These are phyloP conservation scores for Fusarium piperis DNA, from an alignment of 2,329 filamentous ascomycete genomes.

Conservation along the genomic window DNA sequence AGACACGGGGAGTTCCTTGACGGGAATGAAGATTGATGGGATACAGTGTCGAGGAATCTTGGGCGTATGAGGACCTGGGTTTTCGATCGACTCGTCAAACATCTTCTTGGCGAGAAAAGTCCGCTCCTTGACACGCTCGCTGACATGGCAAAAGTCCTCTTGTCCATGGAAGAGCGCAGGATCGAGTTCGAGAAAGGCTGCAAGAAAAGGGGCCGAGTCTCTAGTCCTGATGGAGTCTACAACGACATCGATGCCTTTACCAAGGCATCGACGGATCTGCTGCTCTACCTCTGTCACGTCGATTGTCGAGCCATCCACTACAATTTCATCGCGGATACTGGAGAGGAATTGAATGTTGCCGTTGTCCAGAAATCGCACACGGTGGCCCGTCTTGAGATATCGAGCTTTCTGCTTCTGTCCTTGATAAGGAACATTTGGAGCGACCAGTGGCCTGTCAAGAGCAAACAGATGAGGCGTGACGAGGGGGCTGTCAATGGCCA, in stretches of 20 bases:
- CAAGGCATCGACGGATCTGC: conserved; percentile 57
- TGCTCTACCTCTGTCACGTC: conserved; percentile 58
- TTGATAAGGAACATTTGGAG: conserved; percentile 36
- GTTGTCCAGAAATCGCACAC: conserved; percentile 58
- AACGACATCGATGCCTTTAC: conserved; percentile 57
- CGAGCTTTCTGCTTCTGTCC: conserved; percentile 43
- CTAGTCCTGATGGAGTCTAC: conserved; percentile 59
- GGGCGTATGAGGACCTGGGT: conserved; percentile 23
- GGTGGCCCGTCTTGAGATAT: conserved; percentile 62
- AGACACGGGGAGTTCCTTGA: conserved; percentile 59
- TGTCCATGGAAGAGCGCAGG: conserved; percentile 50
- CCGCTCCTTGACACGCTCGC: conserved; percentile 53
- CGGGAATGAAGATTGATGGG: conserved; percentile 60
- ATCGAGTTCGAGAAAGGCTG: conserved; percentile 61
- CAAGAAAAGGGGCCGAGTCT: conserved; percentile 54
- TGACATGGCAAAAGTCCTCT: conserved; percentile 52
- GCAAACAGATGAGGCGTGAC: conserved; percentile 50
- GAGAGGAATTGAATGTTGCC: conserved; percentile 61
- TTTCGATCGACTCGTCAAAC: conserved; percentile 53
- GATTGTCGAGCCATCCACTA: conserved; percentile 52
- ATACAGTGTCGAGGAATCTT: conserved; percentile 53
- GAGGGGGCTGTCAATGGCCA: conserved; percentile 65
- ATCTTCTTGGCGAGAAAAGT: conserved; percentile 56
- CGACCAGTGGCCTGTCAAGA: conserved; percentile 40
- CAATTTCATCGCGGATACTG: conserved; percentile 53